phyloP scores from a whole-genome alignment of 2,329 filamentous ascomycete genomes.

The Bisporella sp. region DNA sequence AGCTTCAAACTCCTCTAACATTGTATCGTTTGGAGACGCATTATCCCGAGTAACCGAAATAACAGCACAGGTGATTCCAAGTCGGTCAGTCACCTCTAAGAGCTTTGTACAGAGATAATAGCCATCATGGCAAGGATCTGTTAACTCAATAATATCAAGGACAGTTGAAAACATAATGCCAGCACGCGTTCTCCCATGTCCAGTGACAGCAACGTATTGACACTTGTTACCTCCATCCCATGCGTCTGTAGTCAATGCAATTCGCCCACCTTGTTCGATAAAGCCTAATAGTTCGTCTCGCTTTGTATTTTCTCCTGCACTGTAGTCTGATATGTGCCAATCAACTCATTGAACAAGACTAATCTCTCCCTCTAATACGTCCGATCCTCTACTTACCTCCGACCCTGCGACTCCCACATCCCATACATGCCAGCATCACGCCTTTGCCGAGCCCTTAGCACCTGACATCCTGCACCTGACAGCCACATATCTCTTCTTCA shows the following conservation, averaged over 20 bases:
- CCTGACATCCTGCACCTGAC: no score
- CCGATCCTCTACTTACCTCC: no score
- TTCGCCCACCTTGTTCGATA: background rate
- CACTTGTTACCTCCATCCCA: background rate
- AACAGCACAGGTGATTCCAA: background rate
- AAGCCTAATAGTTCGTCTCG: background rate
- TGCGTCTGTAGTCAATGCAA: background rate
- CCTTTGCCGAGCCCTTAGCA: no score
- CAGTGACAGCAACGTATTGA: background rate
- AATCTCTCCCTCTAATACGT: no score
- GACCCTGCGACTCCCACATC: no score
- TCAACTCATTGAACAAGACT: no score
- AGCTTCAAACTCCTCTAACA: background rate
- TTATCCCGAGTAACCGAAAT: background rate
- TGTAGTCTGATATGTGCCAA: no score
- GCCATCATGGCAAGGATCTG: background rate
- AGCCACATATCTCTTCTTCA: background rate
- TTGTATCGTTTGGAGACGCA: background rate
- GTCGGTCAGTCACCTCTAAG: background rate
- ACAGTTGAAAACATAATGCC: background rate
- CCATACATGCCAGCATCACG: no score
- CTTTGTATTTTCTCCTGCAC: background rate
- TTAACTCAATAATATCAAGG: background rate
- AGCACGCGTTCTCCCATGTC: background rate
- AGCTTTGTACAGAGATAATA: background rate